Evolutionary conservation across 306 rosid genomes (phyloP).

Genomic region (Styphnolobium japonicum): DNA sequence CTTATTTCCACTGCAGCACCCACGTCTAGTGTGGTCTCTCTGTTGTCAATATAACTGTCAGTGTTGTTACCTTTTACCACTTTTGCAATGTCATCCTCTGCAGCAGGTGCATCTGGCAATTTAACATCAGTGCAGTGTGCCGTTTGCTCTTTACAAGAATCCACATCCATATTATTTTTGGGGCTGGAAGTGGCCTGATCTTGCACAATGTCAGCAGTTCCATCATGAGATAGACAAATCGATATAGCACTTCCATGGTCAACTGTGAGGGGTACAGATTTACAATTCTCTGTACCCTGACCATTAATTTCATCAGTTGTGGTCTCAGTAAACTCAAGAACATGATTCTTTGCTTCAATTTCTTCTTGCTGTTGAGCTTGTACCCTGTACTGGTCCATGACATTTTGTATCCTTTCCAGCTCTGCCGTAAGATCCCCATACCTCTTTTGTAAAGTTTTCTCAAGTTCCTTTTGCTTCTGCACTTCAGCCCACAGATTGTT

Average conservation of each 20-base stretch:
- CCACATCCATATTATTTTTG: slow-evolving; percentile 32
- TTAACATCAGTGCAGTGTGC: slow-evolving; percentile 6
- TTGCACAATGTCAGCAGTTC: slow-evolving; percentile 10
- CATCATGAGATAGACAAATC: slow-evolving; percentile 24
- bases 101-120: slow-evolving; percentile 25
- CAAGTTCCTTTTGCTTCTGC: slow-evolving; percentile 84
- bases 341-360: slow-evolving; percentile 40
- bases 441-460: slow-evolving; percentile 62
- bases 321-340: slow-evolving; percentile 39
- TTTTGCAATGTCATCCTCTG: slow-evolving; percentile 25
- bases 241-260: slow-evolving; percentile 36
- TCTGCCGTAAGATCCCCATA: slow-evolving; percentile 68
- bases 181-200: slow-evolving; percentile 24
- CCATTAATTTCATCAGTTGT: slow-evolving; percentile 29
- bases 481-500: slow-evolving; percentile 72
- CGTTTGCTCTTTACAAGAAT: slow-evolving; percentile 18
- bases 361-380: slow-evolving; percentile 55
- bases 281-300: slow-evolving; percentile 29
- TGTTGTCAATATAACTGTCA: background rate
- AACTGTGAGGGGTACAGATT: slow-evolving; percentile 19
- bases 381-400: slow-evolving; percentile 44
- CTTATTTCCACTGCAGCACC: slow-evolving; percentile 24
- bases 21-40: slow-evolving; percentile 7
- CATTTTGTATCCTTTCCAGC: slow-evolving; percentile 49
- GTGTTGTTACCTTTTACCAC: slow-evolving; percentile 3